Evolutionary conservation across 1,139 yeast species (phyloP).

Genomic region (Yamadazyma spencermartinsiae): DNA sequence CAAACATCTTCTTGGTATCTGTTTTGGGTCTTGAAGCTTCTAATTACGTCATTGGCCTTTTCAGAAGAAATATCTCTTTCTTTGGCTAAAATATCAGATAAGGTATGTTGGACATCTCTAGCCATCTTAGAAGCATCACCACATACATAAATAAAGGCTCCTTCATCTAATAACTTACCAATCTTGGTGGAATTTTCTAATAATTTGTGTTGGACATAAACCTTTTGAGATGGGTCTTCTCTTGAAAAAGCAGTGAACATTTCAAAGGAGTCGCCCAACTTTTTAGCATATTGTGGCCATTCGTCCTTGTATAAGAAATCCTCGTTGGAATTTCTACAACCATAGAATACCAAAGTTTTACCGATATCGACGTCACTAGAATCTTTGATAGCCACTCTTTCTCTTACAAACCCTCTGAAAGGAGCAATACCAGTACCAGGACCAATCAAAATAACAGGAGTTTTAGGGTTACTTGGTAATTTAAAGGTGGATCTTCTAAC

Average conservation of each 20-base stretch:
- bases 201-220: slow-evolving; percentile 84
- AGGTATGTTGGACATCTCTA: slow-evolving; percentile 82
- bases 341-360: slow-evolving; percentile 75
- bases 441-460: slow-evolving; percentile 90
- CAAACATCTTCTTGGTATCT: slow-evolving; percentile 97
- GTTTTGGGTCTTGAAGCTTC: slow-evolving; percentile 80
- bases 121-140: slow-evolving; percentile 98
- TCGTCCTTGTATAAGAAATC: slow-evolving; percentile 85
- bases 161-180: slow-evolving; percentile 59
- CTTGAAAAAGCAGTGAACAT: slow-evolving; percentile 87
- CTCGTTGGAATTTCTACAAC: slow-evolving; percentile 73
- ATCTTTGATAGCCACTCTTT: slow-evolving; percentile 53
- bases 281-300: slow-evolving; percentile 73
- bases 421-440: slow-evolving; percentile 99
- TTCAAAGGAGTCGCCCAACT: slow-evolving; percentile 65
- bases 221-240: slow-evolving; percentile 60
- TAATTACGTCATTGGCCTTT: slow-evolving; percentile 75
- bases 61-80: slow-evolving; percentile 60
- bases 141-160: slow-evolving; percentile 91
- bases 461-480: slow-evolving; percentile 81
- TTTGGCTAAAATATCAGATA: slow-evolving; percentile 61
- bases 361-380: slow-evolving; percentile 63
- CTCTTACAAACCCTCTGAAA: slow-evolving; percentile 89
- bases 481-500: slow-evolving; percentile 94
- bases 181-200: slow-evolving; percentile 57